phyloP scores from a whole-genome alignment of 2,329 filamentous ascomycete species.

The Aureobasidium lini region DNA sequence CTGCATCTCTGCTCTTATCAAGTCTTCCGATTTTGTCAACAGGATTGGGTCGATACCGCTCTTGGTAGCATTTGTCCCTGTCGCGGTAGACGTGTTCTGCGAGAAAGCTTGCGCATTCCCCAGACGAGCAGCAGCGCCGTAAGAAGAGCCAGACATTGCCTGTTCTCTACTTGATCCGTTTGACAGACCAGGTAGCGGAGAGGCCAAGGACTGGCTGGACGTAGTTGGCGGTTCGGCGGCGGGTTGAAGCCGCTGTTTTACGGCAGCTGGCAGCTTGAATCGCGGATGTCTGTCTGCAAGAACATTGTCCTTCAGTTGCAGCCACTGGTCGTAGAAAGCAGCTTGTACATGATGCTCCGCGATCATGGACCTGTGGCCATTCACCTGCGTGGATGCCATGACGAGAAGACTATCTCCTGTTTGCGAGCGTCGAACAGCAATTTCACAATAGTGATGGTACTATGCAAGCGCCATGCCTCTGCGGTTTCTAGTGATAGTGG shows the following conservation, averaged over 20 bases:
- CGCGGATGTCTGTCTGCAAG: slow-evolving; percentile 66
- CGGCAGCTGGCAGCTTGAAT: slow-evolving; percentile 50
- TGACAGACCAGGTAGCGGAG: slow-evolving; percentile 1
- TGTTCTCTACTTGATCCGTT: not conserved
- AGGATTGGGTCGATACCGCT: slow-evolving; percentile 70
- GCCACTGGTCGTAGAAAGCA: slow-evolving; percentile 63
- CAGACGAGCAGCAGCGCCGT: not conserved
- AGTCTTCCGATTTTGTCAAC: slow-evolving; percentile 75
- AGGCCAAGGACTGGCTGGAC: not conserved
- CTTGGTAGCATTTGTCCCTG: not conserved
- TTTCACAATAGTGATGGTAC: not conserved
- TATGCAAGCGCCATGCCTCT: slow-evolving; percentile 1
- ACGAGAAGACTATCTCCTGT: not conserved
- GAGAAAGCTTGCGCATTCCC: slow-evolving; percentile 5
- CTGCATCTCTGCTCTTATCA: slow-evolving; percentile 74
- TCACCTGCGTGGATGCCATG: slow-evolving; percentile 8
- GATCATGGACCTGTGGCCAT: slow-evolving; percentile 8
- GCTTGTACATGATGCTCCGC: slow-evolving; percentile 27
- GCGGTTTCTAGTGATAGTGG: slow-evolving; percentile 1
- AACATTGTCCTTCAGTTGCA: slow-evolving; percentile 73
- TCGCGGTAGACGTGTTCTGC: not conserved
- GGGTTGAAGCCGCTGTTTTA: slow-evolving; percentile 31
- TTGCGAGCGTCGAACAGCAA: slow-evolving; percentile 1
- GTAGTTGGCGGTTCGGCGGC: not conserved
- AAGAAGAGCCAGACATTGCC: not conserved